phyloP scores from a whole-genome alignment of 2,329 filamentous ascomycete species.

The Pseudogymnoascus sp. region DNA sequence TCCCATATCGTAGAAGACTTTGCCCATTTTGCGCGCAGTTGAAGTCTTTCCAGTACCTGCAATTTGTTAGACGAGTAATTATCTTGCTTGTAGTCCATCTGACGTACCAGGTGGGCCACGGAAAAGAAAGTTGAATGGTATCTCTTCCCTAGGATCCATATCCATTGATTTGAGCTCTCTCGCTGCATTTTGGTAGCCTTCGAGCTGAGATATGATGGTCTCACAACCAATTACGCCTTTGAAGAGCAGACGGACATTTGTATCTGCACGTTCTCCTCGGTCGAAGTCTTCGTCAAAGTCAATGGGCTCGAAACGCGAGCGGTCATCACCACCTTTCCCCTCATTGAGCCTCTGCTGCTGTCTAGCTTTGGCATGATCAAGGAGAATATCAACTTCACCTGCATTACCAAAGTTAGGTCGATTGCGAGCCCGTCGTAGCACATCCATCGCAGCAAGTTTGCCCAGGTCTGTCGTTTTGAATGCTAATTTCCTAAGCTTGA shows the following conservation, averaged over 20 bases:
- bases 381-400: conserved; percentile 54
- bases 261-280: background rate
- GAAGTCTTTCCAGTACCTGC: conserved; percentile 41
- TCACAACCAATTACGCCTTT: background rate
- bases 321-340: no score
- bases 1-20: conserved; percentile 65
- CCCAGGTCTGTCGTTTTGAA: conserved; percentile 17
- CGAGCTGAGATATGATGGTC: background rate
- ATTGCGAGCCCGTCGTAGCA: background rate
- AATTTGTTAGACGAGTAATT: no score
- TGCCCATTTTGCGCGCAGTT: conserved; percentile 56
- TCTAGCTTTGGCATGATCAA: no score
- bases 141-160: background rate
- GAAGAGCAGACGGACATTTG: background rate
- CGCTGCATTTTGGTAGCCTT: background rate
- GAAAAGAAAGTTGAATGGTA: background rate
- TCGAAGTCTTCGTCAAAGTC: background rate
- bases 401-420: conserved; percentile 59
- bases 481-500: conserved; percentile 35
- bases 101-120: background rate
- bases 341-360: no score
- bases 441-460: background rate
- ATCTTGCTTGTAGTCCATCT: no score
- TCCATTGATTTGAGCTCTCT: background rate
- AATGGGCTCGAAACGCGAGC: no score